phyloP scores from a whole-genome alignment of 75 land plant species.

The Chamaecyparis obtusa region DNA sequence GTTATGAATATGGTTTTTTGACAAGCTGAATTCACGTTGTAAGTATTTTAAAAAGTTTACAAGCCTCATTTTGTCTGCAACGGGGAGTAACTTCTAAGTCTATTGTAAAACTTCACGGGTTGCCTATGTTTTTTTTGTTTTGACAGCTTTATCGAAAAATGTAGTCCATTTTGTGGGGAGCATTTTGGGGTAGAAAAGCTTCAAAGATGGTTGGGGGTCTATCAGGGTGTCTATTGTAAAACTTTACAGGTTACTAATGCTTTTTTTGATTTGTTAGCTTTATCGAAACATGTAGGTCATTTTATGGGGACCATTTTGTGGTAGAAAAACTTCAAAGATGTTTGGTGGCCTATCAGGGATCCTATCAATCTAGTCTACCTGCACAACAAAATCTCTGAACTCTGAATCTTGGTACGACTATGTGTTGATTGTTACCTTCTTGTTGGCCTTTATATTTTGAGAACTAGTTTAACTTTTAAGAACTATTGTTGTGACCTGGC shows the following conservation, averaged over 20 bases:
- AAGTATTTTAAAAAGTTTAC: neutral
- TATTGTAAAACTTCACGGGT: neutral
- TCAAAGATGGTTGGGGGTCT: constrained; percentile 20
- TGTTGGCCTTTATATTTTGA: neutral
- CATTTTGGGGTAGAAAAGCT: constrained; percentile 13
- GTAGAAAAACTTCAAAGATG: constrained; percentile 11
- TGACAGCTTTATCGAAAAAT: constrained; percentile 13
- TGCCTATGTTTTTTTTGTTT: neutral
- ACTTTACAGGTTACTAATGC: neutral
- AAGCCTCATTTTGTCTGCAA: neutral
- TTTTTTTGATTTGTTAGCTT: constrained; percentile 20
- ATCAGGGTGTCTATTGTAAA: constrained; percentile 16
- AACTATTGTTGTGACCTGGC: neutral
- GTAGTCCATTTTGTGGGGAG: constrained; percentile 14
- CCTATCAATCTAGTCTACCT: constrained; percentile 22
- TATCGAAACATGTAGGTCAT: constrained; percentile 14
- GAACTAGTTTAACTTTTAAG: neutral
- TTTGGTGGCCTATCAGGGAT: constrained; percentile 23
- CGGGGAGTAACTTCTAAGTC: neutral
- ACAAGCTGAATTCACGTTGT: constrained; percentile 18
- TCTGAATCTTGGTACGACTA: constrained; percentile 15
- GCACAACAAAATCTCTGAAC: constrained; percentile 11
- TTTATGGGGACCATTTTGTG: constrained; percentile 15
- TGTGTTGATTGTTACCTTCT: neutral
- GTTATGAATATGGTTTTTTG: constrained; percentile 23